These are phyloP conservation scores for Capronia coronata DNA, from an alignment of 2,329 filamentous ascomycete species.

Conservation along the genomic window DNA sequence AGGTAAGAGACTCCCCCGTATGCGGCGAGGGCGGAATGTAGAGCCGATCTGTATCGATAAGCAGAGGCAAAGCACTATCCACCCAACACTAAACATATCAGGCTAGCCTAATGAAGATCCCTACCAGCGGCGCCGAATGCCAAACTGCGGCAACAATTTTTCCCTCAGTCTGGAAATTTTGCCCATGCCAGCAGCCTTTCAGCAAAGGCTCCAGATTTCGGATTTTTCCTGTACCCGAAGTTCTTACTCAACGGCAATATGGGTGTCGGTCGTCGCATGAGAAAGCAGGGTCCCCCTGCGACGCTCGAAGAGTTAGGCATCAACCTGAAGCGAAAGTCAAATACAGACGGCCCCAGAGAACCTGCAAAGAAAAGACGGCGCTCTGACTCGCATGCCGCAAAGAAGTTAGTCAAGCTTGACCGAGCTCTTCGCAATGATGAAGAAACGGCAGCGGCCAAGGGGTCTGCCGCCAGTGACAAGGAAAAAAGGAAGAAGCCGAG, in stretches of 20 bases:
- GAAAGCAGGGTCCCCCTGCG: constrained; percentile 85
- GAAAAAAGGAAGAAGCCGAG: constrained; percentile 33
- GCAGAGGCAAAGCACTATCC: too few species aligned
- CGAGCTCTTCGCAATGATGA: constrained; percentile 32
- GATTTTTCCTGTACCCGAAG: neutral
- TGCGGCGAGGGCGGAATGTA: too few species aligned
- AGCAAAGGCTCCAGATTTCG: too few species aligned
- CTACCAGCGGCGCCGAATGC: neutral
- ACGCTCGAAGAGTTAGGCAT: constrained; percentile 67
- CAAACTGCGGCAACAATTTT: neutral
- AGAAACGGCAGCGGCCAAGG: constrained; percentile 30
- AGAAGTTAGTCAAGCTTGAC: constrained; percentile 38
- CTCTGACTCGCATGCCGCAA: constrained; percentile 39
- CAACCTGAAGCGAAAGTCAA: constrained; percentile 74
- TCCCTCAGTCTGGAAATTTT: constrained; percentile 2
- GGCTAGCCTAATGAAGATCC: neutral
- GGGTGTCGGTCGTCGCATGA: constrained; percentile 87
- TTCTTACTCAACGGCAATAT: constrained; percentile 42
- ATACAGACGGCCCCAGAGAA: constrained; percentile 55
- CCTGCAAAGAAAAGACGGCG: constrained; percentile 61
- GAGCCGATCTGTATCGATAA: too few species aligned
- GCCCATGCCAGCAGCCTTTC: neutral
- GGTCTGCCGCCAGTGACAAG: constrained; percentile 30
- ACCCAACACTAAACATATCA: neutral
- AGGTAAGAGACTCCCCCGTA: too few species aligned